phyloP scores from a whole-genome alignment of 768 basidiomycete genomes.

The Tylopilus sp. region DNA sequence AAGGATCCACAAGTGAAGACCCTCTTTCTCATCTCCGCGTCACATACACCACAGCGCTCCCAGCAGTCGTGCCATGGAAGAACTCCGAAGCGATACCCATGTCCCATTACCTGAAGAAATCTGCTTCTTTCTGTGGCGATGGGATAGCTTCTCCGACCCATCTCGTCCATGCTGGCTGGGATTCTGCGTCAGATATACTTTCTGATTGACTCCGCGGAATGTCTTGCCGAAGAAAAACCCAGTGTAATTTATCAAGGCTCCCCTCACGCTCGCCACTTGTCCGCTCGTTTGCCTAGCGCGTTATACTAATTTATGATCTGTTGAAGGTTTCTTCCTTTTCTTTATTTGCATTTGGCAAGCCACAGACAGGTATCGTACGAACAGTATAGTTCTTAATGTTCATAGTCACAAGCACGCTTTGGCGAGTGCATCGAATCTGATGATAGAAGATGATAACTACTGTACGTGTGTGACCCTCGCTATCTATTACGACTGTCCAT shows the following conservation, averaged over 20 bases:
- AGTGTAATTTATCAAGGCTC: slow-evolving; percentile 26
- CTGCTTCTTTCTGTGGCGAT: slow-evolving; percentile 37
- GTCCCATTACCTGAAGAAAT: slow-evolving; percentile 37
- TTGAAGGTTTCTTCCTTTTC: slow-evolving; percentile 6
- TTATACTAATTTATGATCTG: slow-evolving; percentile 26
- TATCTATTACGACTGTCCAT: slow-evolving; percentile 53
- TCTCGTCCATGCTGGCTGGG: slow-evolving; percentile 58
- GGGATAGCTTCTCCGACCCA: slow-evolving; percentile 43
- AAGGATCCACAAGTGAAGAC: slow-evolving; percentile 30
- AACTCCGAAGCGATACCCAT: slow-evolving; percentile 33
- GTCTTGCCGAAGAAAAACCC: slow-evolving; percentile 6
- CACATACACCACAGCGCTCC: slow-evolving; percentile 34
- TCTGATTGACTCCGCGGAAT: slow-evolving; percentile 28
- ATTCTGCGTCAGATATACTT: slow-evolving; percentile 43
- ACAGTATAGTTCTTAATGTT: slow-evolving; percentile 31
- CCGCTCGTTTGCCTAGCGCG: slow-evolving; percentile 18
- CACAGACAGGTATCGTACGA: slow-evolving; percentile 23
- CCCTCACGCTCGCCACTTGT: slow-evolving; percentile 7
- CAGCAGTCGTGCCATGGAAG: slow-evolving; percentile 33
- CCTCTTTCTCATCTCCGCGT: slow-evolving; percentile 35
- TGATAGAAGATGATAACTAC: slow-evolving; percentile 20
- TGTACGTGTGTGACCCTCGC: slow-evolving; percentile 8
- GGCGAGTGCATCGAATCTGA: slow-evolving; percentile 12
- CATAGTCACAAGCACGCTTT: slow-evolving; percentile 22
- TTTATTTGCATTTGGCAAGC: slow-evolving; percentile 11